Evolutionary conservation across 2,329 filamentous ascomycete species (phyloP).

Genomic region (Teratosphaeria nubilosa): DNA sequence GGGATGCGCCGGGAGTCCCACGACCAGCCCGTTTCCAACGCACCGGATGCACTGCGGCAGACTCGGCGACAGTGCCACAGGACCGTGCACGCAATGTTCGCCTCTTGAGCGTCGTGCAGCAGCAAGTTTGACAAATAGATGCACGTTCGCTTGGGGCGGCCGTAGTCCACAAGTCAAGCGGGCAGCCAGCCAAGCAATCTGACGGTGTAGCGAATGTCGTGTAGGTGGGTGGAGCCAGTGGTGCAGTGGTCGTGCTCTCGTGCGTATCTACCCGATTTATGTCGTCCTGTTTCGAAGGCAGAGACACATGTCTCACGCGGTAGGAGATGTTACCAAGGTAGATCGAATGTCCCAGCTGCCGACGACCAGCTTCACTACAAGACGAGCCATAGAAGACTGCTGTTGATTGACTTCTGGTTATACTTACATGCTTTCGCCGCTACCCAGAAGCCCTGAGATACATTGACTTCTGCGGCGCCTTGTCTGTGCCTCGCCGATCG

Average conservation of each 20-base stretch:
- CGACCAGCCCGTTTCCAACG: not conserved
- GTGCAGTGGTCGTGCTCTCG: not conserved
- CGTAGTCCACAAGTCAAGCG: not conserved
- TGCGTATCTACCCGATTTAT: not conserved
- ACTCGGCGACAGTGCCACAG: not conserved
- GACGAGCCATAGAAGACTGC: not conserved
- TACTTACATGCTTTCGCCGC: not conserved
- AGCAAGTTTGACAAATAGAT: not conserved
- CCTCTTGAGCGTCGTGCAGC: not conserved
- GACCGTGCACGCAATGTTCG: not conserved
- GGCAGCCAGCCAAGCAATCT: not conserved
- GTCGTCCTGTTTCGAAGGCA: not conserved
- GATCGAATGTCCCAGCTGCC: not conserved
- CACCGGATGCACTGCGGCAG: not conserved
- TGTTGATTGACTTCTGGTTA: not conserved
- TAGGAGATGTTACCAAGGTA: not conserved
- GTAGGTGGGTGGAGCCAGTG: not conserved
- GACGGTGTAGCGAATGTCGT: not conserved
- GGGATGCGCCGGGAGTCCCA: not conserved
- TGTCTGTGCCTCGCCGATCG: not conserved
- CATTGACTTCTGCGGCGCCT: not conserved
- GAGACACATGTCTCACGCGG: not conserved
- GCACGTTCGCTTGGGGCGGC: not conserved
- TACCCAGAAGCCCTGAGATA: not conserved
- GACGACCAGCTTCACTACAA: not conserved